A percentile compares a stretch with the other conserved stretches of the same genome.
Evolutionary conservation across 768 basidiomycete genomes (phyloP).

Genomic region (Boletus rufocinnamomeus): DNA sequence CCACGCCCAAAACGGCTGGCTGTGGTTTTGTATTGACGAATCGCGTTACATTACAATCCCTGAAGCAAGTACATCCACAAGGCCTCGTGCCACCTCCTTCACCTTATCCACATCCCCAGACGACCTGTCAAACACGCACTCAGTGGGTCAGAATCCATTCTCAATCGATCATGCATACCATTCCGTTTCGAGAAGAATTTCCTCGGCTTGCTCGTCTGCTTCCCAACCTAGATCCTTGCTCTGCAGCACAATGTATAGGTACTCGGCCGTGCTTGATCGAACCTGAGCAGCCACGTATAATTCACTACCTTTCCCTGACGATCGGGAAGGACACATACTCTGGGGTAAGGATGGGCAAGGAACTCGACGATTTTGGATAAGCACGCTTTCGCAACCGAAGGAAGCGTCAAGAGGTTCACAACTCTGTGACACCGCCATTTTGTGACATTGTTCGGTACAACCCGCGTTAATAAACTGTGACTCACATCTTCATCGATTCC

Average conservation of each 20-base stretch:
- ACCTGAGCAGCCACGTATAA: constrained; percentile 47
- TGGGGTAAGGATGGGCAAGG: constrained; percentile 79
- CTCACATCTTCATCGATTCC: constrained; percentile 82
- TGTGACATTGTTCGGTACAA: constrained; percentile 12
- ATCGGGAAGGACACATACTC: constrained; percentile 47
- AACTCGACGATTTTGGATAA: constrained; percentile 55
- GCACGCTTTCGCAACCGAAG: constrained; percentile 43
- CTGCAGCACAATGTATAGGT: constrained; percentile 77
- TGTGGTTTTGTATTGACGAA: not conserved
- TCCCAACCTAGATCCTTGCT: constrained; percentile 65
- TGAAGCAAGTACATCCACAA: constrained; percentile 42
- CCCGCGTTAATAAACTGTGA: constrained; percentile 31
- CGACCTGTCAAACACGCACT: constrained; percentile 46
- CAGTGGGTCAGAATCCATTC: constrained; percentile 17
- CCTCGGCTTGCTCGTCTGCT: constrained; percentile 60
- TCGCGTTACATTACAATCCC: constrained; percentile 23
- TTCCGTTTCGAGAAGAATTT: constrained; percentile 75
- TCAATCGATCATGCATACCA: constrained; percentile 52
- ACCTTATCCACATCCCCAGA: constrained; percentile 41
- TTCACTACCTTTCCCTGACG: constrained; percentile 11
- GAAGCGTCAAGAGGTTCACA: constrained; percentile 60
- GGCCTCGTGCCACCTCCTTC: constrained; percentile 42
- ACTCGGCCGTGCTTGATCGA: constrained; percentile 79
- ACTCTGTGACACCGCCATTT: constrained; percentile 46
- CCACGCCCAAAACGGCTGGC: constrained; percentile 22